These are phyloP conservation scores for Clitoria ternatea DNA, from an alignment of 306 rosid species.

Conservation along the genomic window DNA sequence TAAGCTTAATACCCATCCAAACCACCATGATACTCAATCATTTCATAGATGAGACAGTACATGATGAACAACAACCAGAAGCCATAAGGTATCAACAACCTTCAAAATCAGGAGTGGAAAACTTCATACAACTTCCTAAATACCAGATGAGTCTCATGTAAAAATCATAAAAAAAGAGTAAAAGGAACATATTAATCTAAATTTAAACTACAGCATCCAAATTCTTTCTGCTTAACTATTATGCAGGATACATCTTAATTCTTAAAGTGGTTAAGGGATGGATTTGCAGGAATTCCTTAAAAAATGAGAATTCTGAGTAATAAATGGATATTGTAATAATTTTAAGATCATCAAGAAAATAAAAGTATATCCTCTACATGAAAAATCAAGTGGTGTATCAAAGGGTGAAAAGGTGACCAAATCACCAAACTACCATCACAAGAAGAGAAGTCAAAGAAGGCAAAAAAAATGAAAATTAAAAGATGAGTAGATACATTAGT, in stretches of 20 bases:
- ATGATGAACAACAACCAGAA: not conserved
- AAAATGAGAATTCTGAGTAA: not conserved
- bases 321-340: not conserved
- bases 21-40: not conserved
- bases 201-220: not conserved
- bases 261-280: not conserved
- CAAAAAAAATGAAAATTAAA: not conserved
- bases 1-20: not conserved
- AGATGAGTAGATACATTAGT: not conserved
- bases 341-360: not conserved
- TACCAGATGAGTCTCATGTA: not conserved
- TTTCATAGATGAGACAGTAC: not conserved
- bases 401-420: not conserved
- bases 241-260: not conserved
- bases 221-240: not conserved
- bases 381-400: constrained; percentile 9
- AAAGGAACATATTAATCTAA: not conserved
- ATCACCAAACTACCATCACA: not conserved
- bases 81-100: not conserved
- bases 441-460: not conserved
- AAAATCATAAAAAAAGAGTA: too few species aligned
- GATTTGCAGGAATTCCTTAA: not conserved
- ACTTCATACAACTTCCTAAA: not conserved
- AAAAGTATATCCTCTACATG: not conserved
- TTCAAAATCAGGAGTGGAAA: not conserved